phyloP scores from a whole-genome alignment of 176 grass and related monocot genomes.

The Carex myosuroides region DNA sequence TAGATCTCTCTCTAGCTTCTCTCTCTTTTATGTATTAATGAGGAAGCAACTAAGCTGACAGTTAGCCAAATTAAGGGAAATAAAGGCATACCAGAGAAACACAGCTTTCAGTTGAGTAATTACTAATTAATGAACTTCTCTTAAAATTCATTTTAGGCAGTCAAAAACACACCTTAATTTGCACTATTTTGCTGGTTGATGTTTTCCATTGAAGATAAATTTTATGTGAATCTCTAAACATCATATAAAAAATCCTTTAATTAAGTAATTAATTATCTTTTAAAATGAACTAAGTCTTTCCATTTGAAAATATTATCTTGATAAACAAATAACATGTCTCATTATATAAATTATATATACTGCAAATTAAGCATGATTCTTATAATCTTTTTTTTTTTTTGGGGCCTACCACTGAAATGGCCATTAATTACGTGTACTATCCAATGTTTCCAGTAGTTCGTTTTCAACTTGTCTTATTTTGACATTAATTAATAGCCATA shows the following conservation, averaged over 20 bases:
- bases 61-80: background rate
- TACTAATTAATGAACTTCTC: background rate
- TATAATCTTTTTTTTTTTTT: background rate
- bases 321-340: background rate
- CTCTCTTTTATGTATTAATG: background rate
- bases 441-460: background rate
- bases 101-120: constrained; percentile 9
- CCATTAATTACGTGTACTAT: background rate
- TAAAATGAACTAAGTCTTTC: background rate
- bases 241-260: background rate
- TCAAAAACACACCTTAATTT: background rate
- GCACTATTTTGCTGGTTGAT: background rate
- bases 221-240: background rate
- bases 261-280: background rate
- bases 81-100: background rate
- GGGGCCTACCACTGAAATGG: too few species aligned
- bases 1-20: background rate
- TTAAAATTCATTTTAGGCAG: background rate
- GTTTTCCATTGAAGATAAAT: background rate
- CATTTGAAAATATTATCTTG: background rate
- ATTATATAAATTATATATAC: background rate
- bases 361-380: background rate
- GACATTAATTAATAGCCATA: background rate
- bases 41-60: background rate
- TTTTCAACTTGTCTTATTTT: background rate